Evolutionary conservation across 106 monocot genomes (phyloP), one percentile per base, ranked within the genome.

Genomic region (Allium cepa): DNA sequence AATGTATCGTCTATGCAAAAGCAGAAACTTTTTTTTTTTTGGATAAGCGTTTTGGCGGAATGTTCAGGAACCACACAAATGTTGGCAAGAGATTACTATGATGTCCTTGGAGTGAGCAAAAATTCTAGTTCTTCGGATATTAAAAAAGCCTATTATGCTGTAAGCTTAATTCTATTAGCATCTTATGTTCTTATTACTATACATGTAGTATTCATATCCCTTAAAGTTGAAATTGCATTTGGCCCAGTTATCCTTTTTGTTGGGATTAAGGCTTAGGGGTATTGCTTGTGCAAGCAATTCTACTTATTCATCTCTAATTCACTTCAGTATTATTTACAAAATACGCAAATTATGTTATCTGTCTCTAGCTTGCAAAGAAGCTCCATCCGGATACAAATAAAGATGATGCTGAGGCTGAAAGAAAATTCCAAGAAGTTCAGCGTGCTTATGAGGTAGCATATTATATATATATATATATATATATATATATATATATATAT

Each of bases 381-480:
- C 84, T 92, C 22, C 97, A 99, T 77, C 97, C 97, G 46, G 97
- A 99, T 71, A 92, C 87, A 71, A 99, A 99, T 70, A 99, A 93
- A 75, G 84, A 99, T 48, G 97, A 99, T 62, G 76, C 86, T 70
- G 83, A 99, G 26, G 89, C 97, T 72, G 89, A 99, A 71, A 81
- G 69, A 62, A 99, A 99, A 56, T 99, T 99, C 74, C 97, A 99
- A 79, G 92, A 92, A 80, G 97, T 93, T 73, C 82, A 83, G 46
- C 79, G 79, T 69, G 92, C 92, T 48, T 93, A 99, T 75, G 92
- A 99, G 92, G 97, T 99, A 64, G 36, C 46, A 27, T 26, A 53
- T 47, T 10, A 36, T 36, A 36, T 36, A 5, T 36, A 4, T 36
- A 36, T 1, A 36, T 36, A 4, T 36, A 36, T 1, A 36, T 36